Percentiles rank a stretch among this genome's conserved stretches.
These are phyloP conservation scores for Ensete ventricosum DNA, from an alignment of 176 grass and related monocot species.

Conservation along the genomic window DNA sequence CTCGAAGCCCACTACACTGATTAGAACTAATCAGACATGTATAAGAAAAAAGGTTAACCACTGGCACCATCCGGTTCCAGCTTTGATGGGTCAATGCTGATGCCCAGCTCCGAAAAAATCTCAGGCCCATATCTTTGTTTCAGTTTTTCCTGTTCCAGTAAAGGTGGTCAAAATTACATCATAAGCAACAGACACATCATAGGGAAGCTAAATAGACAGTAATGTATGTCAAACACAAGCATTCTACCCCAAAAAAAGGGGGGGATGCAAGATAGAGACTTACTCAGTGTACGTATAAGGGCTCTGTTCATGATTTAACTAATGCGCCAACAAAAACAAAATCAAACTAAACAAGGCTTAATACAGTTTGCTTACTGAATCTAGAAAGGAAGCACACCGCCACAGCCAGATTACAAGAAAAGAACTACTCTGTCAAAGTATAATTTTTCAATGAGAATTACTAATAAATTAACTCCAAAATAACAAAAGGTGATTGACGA, in stretches of 20 bases:
- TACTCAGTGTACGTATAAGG: too few species aligned
- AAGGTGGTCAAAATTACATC: background rate
- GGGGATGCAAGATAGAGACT: too few species aligned
- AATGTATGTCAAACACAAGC: background rate
- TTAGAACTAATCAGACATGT: background rate
- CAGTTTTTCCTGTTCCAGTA: constrained; percentile 26
- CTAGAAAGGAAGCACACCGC: too few species aligned
- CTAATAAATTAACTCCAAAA: too few species aligned
- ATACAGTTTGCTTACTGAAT: too few species aligned
- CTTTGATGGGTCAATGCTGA: constrained; percentile 40
- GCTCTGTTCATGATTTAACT: too few species aligned
- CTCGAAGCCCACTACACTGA: background rate
- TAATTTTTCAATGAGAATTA: too few species aligned
- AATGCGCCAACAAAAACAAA: too few species aligned
- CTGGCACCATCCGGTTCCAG: background rate
- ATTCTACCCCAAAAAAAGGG: constrained; percentile 4
- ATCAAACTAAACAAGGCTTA: too few species aligned
- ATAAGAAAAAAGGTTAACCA: background rate
- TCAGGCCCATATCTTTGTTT: constrained; percentile 25
- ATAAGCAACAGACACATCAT: background rate
- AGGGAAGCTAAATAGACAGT: background rate
- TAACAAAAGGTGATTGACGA: too few species aligned
- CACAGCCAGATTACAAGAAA: too few species aligned
- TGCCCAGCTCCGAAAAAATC: constrained; percentile 33
- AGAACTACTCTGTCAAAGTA: too few species aligned